These are phyloP conservation scores for Filobasidium uniguttulatum DNA, from an alignment of 1,284 basidiomycete species.

Conservation along the genomic window DNA sequence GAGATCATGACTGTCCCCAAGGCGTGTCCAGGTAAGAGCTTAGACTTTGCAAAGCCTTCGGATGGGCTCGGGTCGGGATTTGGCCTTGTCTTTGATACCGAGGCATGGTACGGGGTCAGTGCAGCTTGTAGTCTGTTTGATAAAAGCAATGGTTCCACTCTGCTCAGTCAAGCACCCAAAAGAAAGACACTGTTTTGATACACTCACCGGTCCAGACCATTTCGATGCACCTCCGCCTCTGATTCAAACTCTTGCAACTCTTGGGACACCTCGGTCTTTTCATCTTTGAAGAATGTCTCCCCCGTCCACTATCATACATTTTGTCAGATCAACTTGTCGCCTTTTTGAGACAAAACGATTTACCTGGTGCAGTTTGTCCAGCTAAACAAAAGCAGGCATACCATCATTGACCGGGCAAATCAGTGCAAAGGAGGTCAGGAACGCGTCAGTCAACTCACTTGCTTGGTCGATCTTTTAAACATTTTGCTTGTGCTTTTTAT, in stretches of 20 bases:
- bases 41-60: conserved; percentile 28
- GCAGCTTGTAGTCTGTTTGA: conserved; percentile 35
- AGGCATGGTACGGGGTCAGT: conserved; percentile 28
- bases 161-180: too few species aligned
- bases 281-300: conserved; percentile 54
- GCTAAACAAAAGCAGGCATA: conserved; percentile 37
- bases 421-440: too few species aligned
- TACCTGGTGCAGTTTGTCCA: conserved; percentile 54
- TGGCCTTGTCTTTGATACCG: conserved; percentile 30
- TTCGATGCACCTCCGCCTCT: conserved; percentile 53
- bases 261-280: conserved; percentile 49
- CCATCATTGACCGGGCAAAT: too few species aligned
- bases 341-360: conserved; percentile 15
- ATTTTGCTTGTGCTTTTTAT: neutral
- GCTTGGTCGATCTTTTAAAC: neutral
- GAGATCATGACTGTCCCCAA: conserved; percentile 72
- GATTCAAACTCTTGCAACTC: conserved; percentile 55
- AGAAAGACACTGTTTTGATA: too few species aligned
- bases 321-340: conserved; percentile 25
- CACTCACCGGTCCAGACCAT: conserved; percentile 50
- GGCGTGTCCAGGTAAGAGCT: conserved; percentile 51
- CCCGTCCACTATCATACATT: conserved; percentile 49
- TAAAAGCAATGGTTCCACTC: too few species aligned
- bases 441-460: neutral
- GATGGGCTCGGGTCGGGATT: conserved; percentile 32